phyloP scores from a whole-genome alignment of 2,329 filamentous ascomycete species.

The Aspergillus japonicus region DNA sequence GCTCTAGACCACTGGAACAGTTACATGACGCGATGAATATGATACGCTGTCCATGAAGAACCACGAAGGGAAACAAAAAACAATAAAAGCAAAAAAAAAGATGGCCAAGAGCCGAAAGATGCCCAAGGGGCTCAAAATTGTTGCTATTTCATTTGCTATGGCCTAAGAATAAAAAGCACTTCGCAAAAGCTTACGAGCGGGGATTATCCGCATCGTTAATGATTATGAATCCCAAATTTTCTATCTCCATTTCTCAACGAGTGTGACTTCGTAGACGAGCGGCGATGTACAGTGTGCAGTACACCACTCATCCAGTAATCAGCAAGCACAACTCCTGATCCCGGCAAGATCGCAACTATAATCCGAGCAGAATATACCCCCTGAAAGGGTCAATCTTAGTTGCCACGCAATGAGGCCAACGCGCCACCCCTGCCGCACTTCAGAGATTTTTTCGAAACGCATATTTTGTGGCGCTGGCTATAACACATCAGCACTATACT shows the following conservation, averaged over 20 bases:
- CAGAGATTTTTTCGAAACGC: not conserved
- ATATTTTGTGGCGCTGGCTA: no score
- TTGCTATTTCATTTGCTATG: not conserved
- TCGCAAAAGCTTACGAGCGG: slow-evolving; percentile 5
- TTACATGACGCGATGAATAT: not conserved
- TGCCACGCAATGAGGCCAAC: not conserved
- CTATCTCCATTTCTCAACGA: not conserved
- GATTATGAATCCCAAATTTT: not conserved
- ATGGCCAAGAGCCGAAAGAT: not conserved
- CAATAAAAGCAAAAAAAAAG: not conserved
- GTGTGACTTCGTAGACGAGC: not conserved
- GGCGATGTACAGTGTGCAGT: not conserved
- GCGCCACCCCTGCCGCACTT: not conserved
- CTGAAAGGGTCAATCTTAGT: not conserved
- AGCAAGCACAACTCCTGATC: not conserved
- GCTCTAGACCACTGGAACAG: slow-evolving; percentile 28
- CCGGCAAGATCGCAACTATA: not conserved
- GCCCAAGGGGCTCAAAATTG: not conserved
- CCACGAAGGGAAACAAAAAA: not conserved
- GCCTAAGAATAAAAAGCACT: not conserved
- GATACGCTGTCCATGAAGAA: not conserved
- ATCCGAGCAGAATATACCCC: not conserved
- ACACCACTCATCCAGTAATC: no score
- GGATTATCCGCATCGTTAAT: not conserved
- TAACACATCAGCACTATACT: no score